Evolutionary conservation across 2,329 filamentous ascomycete species (phyloP).

Genomic region (Aspergillus sp.): DNA sequence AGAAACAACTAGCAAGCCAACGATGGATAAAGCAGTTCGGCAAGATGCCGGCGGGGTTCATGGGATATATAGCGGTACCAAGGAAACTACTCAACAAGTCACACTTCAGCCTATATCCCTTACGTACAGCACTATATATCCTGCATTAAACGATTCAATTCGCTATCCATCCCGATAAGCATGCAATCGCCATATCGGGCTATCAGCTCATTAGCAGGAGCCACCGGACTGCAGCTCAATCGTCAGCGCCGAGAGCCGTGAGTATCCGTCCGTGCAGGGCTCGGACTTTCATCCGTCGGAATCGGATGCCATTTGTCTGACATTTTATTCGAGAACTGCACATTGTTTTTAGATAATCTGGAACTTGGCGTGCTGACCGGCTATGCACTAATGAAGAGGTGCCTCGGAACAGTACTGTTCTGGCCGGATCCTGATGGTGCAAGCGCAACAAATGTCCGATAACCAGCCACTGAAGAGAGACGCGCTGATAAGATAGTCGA

Average conservation of each 20-base stretch:
- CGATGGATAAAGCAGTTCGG: not conserved
- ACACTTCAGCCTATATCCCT: not conserved
- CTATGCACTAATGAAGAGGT: not conserved
- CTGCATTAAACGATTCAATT: not conserved
- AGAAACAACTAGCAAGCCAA: not conserved
- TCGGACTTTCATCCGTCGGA: conserved; percentile 1
- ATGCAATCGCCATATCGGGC: not conserved
- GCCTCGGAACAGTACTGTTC: not conserved
- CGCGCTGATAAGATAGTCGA: not conserved
- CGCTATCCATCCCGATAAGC: not conserved
- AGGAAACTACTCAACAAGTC: not conserved
- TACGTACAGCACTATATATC: not conserved
- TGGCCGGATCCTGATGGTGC: not conserved
- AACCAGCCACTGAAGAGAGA: not conserved
- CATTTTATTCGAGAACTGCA: not conserved
- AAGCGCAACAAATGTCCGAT: too few relatives aligned
- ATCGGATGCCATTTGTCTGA: not conserved
- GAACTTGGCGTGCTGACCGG: not conserved
- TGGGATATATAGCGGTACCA: not conserved
- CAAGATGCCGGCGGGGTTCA: not conserved
- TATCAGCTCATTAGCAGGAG: conserved; percentile 2
- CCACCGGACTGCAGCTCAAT: not conserved
- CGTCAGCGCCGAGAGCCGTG: conserved; percentile 2
- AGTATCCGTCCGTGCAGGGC: conserved; percentile 1
- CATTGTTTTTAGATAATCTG: not conserved